These are phyloP conservation scores for Aspergillus egyptiacus DNA, from an alignment of 495 filamentous ascomycete species.

Conservation along the genomic window DNA sequence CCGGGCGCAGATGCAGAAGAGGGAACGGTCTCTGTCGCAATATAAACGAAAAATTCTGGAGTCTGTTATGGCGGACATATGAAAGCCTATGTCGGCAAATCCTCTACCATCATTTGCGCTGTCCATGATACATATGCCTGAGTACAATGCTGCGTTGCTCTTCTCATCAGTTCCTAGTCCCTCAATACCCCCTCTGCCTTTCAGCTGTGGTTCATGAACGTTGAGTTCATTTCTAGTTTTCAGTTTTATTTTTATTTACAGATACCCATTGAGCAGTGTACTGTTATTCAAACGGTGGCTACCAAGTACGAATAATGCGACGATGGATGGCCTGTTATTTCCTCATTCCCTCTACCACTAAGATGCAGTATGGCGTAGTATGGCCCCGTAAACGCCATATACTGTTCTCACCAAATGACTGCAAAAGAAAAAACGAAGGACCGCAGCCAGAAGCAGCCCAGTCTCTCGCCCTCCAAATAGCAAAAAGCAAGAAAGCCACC, in stretches of 20 bases:
- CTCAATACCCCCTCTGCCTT: slow-evolving; percentile 12
- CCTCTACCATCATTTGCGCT: no score
- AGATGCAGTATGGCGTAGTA: no score
- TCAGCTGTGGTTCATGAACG: slow-evolving; percentile 6
- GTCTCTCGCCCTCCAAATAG: no score
- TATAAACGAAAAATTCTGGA: slow-evolving; percentile 52
- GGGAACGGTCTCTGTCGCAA: slow-evolving; percentile 42
- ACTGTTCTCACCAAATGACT: no score
- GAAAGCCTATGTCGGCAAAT: slow-evolving; percentile 6
- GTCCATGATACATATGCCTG: neutral
- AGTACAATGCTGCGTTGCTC: no score
- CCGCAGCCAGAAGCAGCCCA: no score
- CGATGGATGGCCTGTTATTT: neutral
- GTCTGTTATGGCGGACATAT: slow-evolving; percentile 51
- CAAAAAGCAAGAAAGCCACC: no score
- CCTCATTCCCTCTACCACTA: neutral
- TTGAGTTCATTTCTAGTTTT: slow-evolving; percentile 7
- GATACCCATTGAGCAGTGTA: slow-evolving; percentile 22
- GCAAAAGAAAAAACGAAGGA: no score
- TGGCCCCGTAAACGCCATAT: no score
- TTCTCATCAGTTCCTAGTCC: neutral
- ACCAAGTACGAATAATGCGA: slow-evolving; percentile 1
- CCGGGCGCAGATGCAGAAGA: slow-evolving; percentile 46
- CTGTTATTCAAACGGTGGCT: slow-evolving; percentile 2
- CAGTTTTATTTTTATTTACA: slow-evolving; percentile 9